Base-by-base conservation (phyloP, 768 basidiomycete genomes). In the Pleurotus tuoliensis region DNA sequence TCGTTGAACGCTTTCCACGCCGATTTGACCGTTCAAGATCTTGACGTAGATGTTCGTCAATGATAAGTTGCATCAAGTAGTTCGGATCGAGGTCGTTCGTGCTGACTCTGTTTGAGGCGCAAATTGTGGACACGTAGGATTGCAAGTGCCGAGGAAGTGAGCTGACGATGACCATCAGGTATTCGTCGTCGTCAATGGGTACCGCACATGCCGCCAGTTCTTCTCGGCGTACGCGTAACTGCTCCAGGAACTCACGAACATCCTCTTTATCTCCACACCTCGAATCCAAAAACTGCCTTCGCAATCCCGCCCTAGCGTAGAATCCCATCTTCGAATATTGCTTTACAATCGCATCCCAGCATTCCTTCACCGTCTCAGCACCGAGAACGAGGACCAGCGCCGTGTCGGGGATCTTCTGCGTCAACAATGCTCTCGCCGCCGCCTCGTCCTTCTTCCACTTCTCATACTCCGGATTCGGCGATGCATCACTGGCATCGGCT, bases 371-470 rank as follows among this genome's bases (percentile, higher is more conserved):
- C 2, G 62, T 66, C 4, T 15, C 18, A 48, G 67, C 59, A n/a
- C 24, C 25, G 12, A 59, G 59, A 39, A 71, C 52, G 13, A 61
- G 60, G 43, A 71, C 62, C 18, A 71, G 38, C 2, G 65, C 64
- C 1, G 66, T 68, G 55, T 73, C 68, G 34, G 70, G 69, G 41
- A 69, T 67, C 51, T 62, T 62, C 58, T 72, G 71, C 4, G 64
- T 67, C 8, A 74, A 65, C 5, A 72, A 48, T 9, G 64, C 63
- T 45, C 56, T 62, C 8, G 70, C 67, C 1, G 71, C 56, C 58
- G 61, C 62, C 66, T 77, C 63, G 63, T 73, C 58, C 66, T 71
- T 65, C 58, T 73, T 58, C 76, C 75, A 72, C 9, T 54, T 34
- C 13, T 30, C 25, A 20, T 63, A 40, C 3, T 50, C 47, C 11